Evolutionary conservation across 352 stramenopile species (phyloP).

Genomic region (Pythium aquatile): DNA sequence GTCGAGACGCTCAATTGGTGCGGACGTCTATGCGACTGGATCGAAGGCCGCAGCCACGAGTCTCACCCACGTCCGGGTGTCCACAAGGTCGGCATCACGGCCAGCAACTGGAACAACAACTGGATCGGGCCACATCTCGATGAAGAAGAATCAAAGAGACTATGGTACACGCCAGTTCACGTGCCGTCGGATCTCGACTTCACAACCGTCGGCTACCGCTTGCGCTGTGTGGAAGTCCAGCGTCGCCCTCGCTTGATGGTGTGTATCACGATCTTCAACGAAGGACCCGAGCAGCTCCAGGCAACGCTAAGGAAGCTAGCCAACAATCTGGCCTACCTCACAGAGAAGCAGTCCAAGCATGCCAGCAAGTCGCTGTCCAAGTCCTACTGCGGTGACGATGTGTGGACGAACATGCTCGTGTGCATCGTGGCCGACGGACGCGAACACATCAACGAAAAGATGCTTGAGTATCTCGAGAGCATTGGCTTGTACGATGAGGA

Average conservation of each 20-base stretch:
- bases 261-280: conserved; percentile 88
- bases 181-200: conserved; percentile 61
- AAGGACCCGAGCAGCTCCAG: conserved; percentile 64
- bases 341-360: conserved; percentile 41
- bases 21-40: conserved; percentile 75
- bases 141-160: conserved; percentile 69
- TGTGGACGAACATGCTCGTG: conserved; percentile 81
- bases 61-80: conserved; percentile 71
- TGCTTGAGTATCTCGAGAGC: conserved; percentile 70
- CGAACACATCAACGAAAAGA: conserved; percentile 73
- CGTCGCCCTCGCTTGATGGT: conserved; percentile 77
- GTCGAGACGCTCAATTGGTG: conserved; percentile 89
- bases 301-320: conserved; percentile 74
- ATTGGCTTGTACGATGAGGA: conserved; percentile 86
- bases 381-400: conserved; percentile 58
- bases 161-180: conserved; percentile 85
- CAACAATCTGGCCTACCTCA: conserved; percentile 79
- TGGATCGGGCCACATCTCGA: conserved; percentile 69
- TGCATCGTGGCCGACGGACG: conserved; percentile 81
- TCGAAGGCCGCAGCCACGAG: conserved; percentile 77
- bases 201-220: conserved; percentile 69
- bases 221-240: conserved; percentile 75
- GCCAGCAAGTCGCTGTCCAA: conserved; percentile 7
- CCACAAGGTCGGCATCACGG: conserved; percentile 71
- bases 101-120: conserved; percentile 65